Percentiles rank a stretch among this genome's conserved stretches.
phyloP scores from a whole-genome alignment of 2,329 filamentous ascomycete species.

The Botryosphaeria agaves region DNA sequence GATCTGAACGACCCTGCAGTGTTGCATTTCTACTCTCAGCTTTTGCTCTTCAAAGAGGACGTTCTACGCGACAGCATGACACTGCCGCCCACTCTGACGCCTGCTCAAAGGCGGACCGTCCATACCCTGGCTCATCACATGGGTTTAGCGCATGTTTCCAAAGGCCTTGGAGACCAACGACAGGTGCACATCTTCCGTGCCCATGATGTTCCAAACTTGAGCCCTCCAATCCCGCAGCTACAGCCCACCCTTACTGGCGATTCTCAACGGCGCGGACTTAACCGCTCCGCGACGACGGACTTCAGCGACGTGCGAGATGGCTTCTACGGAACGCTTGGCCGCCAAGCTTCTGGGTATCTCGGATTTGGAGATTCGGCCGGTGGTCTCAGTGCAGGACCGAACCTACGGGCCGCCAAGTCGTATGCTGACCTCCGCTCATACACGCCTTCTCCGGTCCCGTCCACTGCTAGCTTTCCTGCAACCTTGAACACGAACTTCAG shows the following conservation, averaged over 20 bases:
- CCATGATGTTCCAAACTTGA: constrained; percentile 26
- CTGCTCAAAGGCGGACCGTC: constrained; percentile 73
- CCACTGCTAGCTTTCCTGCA: constrained; percentile 72
- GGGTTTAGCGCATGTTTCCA: constrained; percentile 78
- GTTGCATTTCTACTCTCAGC: constrained; percentile 75
- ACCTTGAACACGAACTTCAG: constrained; percentile 45
- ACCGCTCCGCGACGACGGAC: constrained; percentile 91
- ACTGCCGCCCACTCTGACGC: constrained; percentile 65
- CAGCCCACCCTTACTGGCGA: constrained; percentile 51
- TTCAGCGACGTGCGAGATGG: constrained; percentile 68
- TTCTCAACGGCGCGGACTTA: constrained; percentile 66
- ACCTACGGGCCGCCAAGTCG: constrained; percentile 84
- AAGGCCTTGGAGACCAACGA: constrained; percentile 70
- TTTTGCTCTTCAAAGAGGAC: constrained; percentile 77
- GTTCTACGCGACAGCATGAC: constrained; percentile 60
- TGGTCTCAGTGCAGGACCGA: constrained; percentile 51
- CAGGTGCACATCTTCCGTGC: constrained; percentile 68
- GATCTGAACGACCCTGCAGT: constrained; percentile 86
- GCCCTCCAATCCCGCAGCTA: constrained; percentile 44
- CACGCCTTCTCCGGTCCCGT: constrained; percentile 81
- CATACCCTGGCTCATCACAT: constrained; percentile 93
- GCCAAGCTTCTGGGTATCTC: constrained; percentile 67
- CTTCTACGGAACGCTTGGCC: constrained; percentile 60
- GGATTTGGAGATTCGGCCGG: constrained; percentile 58
- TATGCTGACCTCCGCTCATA: constrained; percentile 92